Conservation (phyloP, 2,329 filamentous ascomycete species). For the Penicillium sclerotigenum region DNA sequence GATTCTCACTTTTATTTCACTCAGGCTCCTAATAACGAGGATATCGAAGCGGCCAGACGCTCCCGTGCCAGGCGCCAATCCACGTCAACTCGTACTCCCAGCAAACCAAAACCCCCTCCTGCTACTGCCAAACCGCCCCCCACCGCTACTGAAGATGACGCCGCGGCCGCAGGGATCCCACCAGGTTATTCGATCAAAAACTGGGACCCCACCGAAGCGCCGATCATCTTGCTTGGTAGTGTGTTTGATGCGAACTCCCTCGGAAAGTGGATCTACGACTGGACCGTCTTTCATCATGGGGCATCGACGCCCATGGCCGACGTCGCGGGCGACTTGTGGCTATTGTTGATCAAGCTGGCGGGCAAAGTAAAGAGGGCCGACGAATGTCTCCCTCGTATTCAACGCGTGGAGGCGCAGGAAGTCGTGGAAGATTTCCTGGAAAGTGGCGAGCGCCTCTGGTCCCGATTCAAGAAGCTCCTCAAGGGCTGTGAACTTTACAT, state of each 20-base stretch:
- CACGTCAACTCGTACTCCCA: slow-evolving; percentile 48
- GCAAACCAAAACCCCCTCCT: slow-evolving; percentile 41
- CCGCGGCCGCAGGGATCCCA: slow-evolving; percentile 67
- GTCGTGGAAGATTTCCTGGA: slow-evolving; percentile 88
- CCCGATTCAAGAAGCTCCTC: slow-evolving; percentile 79
- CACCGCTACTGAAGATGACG: slow-evolving; percentile 64
- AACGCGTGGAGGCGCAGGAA: slow-evolving; percentile 69
- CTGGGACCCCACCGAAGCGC: slow-evolving; percentile 92
- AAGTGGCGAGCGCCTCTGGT: slow-evolving; percentile 80
- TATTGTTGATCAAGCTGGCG: slow-evolving; percentile 87
- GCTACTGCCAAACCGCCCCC: slow-evolving; percentile 39
- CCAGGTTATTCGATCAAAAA: slow-evolving; percentile 93
- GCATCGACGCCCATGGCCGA: slow-evolving; percentile 80
- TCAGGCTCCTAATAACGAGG: slow-evolving; percentile 57
- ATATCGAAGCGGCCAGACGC: slow-evolving; percentile 48
- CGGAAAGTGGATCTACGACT: slow-evolving; percentile 99
- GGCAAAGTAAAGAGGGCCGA: slow-evolving; percentile 92
- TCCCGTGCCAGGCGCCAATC: slow-evolving; percentile 55
- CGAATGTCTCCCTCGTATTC: slow-evolving; percentile 70
- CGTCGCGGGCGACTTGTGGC: slow-evolving; percentile 91
- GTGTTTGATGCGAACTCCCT: slow-evolving; percentile 97
- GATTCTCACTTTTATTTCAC: slow-evolving; percentile 52
- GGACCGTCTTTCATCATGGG: slow-evolving; percentile 89
- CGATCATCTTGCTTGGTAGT: slow-evolving; percentile 88
- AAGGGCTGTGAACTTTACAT: slow-evolving; percentile 92